Evolutionary conservation across 192 early-diverging fungal species (phyloP).

Genomic region (Coemansia sp.): DNA sequence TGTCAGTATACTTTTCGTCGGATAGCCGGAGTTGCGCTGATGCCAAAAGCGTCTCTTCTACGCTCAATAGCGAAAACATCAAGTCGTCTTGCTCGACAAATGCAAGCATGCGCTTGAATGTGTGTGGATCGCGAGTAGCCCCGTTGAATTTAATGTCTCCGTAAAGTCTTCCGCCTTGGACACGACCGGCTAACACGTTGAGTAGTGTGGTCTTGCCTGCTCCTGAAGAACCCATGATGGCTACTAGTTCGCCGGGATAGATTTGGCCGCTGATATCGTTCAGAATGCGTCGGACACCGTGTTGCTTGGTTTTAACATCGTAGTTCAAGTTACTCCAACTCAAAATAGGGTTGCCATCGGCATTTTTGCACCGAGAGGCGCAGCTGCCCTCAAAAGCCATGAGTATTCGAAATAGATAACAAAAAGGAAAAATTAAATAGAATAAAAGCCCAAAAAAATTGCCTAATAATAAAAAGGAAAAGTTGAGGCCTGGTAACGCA

Average conservation of each 20-base stretch:
- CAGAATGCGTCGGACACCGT: slow-evolving; percentile 56
- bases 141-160: slow-evolving; percentile 61
- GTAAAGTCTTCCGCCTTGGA: slow-evolving; percentile 59
- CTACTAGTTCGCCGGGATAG: slow-evolving; percentile 73
- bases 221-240: slow-evolving; percentile 91
- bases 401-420: slow-evolving; percentile 1
- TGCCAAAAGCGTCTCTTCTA: slow-evolving; percentile 74
- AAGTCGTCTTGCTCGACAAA: slow-evolving; percentile 60
- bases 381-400: slow-evolving; percentile 1
- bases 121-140: slow-evolving; percentile 25
- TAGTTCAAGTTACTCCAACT: slow-evolving; percentile 48
- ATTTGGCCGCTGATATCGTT: slow-evolving; percentile 71
- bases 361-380: background rate
- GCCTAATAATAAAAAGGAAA: background rate
- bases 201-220: slow-evolving; percentile 88
- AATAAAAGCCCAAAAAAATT: background rate
- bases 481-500: background rate
- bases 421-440: background rate
- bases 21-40: slow-evolving; percentile 73
- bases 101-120: slow-evolving; percentile 53
- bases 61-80: slow-evolving; percentile 62
- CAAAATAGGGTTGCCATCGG: slow-evolving; percentile 26
- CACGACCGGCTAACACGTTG: slow-evolving; percentile 71
- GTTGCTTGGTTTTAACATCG: slow-evolving; percentile 41
- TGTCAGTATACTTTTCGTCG: slow-evolving; percentile 45